Percentiles rank a stretch among this genome's conserved stretches.
Conservation (phyloP, 352 stramenopile genomes). For the Halophytophthora polymorphica region DNA sequence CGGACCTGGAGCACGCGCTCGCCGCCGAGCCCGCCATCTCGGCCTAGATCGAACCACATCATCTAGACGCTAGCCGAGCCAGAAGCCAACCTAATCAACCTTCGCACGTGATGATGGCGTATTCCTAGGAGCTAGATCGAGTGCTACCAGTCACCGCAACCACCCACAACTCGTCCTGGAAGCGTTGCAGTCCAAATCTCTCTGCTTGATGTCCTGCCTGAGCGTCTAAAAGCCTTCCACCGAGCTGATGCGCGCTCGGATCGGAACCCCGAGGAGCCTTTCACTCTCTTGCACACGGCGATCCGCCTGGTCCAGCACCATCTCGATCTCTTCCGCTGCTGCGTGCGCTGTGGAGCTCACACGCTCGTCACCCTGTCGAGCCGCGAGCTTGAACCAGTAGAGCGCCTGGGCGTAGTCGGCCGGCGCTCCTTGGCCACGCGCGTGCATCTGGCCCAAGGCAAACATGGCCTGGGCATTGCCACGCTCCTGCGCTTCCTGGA, state of each 20-base stretch:
- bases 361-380: slow-evolving; percentile 23
- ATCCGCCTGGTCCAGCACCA: slow-evolving; percentile 40
- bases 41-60: slow-evolving; percentile 2
- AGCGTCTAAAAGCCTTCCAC: slow-evolving; percentile 23
- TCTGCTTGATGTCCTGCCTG: slow-evolving; percentile 1
- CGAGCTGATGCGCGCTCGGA: slow-evolving; percentile 39
- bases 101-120: no score
- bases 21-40: slow-evolving; percentile 42
- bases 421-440: slow-evolving; percentile 23
- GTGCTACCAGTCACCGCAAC: no score
- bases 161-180: no score
- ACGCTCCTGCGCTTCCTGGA: slow-evolving; percentile 36
- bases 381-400: slow-evolving; percentile 42
- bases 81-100: no score
- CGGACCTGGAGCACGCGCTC: slow-evolving; percentile 81
- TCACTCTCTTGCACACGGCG: slow-evolving; percentile 40
- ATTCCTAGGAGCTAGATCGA: no score
- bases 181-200: no score
- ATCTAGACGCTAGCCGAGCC: no score
- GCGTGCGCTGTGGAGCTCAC: slow-evolving; percentile 19
- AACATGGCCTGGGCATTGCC: slow-evolving; percentile 48
- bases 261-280: slow-evolving; percentile 30
- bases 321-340: slow-evolving; percentile 34
- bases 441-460: slow-evolving; percentile 48
- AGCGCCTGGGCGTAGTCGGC: slow-evolving; percentile 54